phyloP scores from a whole-genome alignment of 768 basidiomycete species.

The Calocybe cyanea region DNA sequence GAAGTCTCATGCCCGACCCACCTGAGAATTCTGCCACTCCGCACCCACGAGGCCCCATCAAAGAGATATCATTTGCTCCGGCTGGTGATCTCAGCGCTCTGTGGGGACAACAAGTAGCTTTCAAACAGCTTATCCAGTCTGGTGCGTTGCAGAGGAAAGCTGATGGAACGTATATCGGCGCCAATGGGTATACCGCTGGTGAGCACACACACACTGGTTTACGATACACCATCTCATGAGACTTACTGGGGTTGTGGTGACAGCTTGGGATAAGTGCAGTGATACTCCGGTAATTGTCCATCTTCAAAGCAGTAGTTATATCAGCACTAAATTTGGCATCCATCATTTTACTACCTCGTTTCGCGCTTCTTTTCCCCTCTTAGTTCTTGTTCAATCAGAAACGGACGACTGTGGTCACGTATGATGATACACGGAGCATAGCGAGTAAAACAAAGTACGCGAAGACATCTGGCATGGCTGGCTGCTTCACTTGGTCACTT shows the following conservation, averaged over 20 bases:
- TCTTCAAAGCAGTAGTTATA: not conserved
- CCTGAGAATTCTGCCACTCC: slow-evolving; percentile 27
- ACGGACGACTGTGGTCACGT: slow-evolving; percentile 56
- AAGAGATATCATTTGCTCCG: slow-evolving; percentile 15
- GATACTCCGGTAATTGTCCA: slow-evolving; percentile 54
- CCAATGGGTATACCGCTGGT: slow-evolving; percentile 48
- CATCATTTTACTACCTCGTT: not conserved
- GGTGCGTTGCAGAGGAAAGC: slow-evolving; percentile 39
- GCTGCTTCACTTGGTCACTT: slow-evolving; percentile 57
- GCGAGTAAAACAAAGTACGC: slow-evolving; percentile 58
- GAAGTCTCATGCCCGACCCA: slow-evolving; percentile 19
- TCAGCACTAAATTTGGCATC: not conserved
- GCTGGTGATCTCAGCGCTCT: slow-evolving; percentile 39
- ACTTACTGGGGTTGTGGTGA: slow-evolving; percentile 12
- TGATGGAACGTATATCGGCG: slow-evolving; percentile 39
- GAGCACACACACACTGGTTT: slow-evolving; percentile 9
- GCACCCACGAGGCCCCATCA: slow-evolving; percentile 22
- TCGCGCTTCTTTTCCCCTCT: not conserved
- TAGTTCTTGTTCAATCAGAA: slow-evolving; percentile 41
- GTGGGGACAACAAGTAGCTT: slow-evolving; percentile 52
- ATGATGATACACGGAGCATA: slow-evolving; percentile 51
- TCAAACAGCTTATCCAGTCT: slow-evolving; percentile 38
- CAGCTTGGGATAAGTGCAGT: slow-evolving; percentile 67
- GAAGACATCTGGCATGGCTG: slow-evolving; percentile 43
- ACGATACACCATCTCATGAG: not conserved